Base-by-base conservation (phyloP, 2,329 filamentous ascomycete species). In the Blastomyces gilchristii region DNA sequence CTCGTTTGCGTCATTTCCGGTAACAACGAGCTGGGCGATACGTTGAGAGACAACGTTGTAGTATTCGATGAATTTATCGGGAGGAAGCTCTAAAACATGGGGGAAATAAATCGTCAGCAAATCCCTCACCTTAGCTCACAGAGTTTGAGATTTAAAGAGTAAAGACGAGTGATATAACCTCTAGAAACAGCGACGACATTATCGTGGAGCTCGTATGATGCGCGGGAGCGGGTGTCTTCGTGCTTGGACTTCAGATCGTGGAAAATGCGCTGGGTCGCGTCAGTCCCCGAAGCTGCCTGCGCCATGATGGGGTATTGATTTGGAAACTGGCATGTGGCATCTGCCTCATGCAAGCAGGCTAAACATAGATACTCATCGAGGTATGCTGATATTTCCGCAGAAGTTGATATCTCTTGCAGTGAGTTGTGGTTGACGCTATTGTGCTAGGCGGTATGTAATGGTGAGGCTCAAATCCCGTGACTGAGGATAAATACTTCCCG, bases 1-100 rank as follows among this genome's bases (percentile, higher is more conserved):
- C 73, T 99, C 94, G 69, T 87, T 86, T 5, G 90, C 88, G 74
- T 96, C 92, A 77, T 85, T 88, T 67, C 91, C 90, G 74, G 93
- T 90, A 58, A 91, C 86, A 65, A 96, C 91, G 67, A 97, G 82
- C 67, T 83, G 80, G 62, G 85, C 85, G 69, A 90, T 87, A 63
- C 84, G 83, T 68, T 80, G 78, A 71, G 85, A 87, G 66, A 89
- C 82, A 63, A 84, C 80, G 71, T 83, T 85, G 73, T 89, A 89
- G 74, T 86, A 87, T 68, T 83, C 82, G 64, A 81, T 77, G 76
- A 97, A 97, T 67, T 88, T 86, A 72, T 94, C 91, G 61, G 88
- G 83, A 31, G 85, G 84, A 72, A 94, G 84, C 77, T 97, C 94
- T 87, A 70, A 18, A 60, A 22, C 43, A 53, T 45, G 58, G 52